Evolutionary conservation across 2,329 filamentous ascomycete genomes (phyloP).

Genomic region (Botryotinia convoluta): DNA sequence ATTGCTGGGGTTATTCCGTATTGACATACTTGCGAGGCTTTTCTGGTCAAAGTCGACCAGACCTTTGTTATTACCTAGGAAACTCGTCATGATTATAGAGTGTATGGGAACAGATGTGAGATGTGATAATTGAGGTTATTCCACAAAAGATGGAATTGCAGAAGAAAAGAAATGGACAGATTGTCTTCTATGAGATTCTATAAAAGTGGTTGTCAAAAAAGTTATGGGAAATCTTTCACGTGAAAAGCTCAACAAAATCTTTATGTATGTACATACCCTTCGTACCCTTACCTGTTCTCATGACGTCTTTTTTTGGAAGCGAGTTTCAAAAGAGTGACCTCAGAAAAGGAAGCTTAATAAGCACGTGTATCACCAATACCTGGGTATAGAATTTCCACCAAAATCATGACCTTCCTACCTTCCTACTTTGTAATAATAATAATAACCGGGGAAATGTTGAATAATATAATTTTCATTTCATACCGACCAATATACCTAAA

Average conservation of each 20-base stretch:
- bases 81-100: constrained; percentile 30
- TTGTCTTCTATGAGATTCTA: not conserved
- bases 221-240: constrained; percentile 6
- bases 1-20: constrained; percentile 14
- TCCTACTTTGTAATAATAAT: not conserved
- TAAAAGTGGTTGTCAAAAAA: not conserved
- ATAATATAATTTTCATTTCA: not conserved
- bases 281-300: not conserved
- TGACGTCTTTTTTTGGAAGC: constrained; percentile 24
- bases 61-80: constrained; percentile 31
- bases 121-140: not conserved
- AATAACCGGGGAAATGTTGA: not conserved
- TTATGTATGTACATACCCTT: not conserved
- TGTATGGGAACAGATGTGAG: not conserved
- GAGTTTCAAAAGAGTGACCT: not conserved
- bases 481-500: not conserved
- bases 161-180: constrained; percentile 2
- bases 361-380: not conserved
- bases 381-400: not conserved
- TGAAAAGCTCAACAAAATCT: constrained; percentile 4
- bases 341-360: not conserved
- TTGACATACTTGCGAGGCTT: constrained; percentile 61
- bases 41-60: constrained; percentile 63
- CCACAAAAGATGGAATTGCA: not conserved
- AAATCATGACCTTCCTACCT: not conserved